Evolutionary conservation across 2,329 filamentous ascomycete species (phyloP).

Genomic region (Phoma sp.): DNA sequence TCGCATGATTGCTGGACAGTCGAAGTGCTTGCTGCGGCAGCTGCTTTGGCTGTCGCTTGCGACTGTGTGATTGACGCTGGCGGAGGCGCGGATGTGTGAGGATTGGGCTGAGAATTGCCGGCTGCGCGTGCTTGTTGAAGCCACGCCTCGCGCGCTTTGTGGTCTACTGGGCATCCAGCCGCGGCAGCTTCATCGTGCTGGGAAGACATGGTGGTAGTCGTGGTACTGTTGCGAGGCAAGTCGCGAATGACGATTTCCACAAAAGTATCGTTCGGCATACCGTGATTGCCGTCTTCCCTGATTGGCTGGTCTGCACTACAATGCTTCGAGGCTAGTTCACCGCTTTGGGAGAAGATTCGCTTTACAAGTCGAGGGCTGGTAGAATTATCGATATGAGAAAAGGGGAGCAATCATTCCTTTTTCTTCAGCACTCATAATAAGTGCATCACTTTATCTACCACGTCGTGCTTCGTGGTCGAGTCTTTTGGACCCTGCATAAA

Average conservation of each 20-base stretch:
- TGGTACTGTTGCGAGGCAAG: slow-evolving; percentile 10
- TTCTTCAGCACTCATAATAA: neutral
- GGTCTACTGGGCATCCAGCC: slow-evolving; percentile 80
- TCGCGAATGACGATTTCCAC: slow-evolving; percentile 25
- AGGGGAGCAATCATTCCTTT: neutral
- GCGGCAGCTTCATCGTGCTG: slow-evolving; percentile 39
- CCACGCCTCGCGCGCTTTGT: slow-evolving; percentile 87
- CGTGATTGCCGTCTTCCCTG: slow-evolving; percentile 16
- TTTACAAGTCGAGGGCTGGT: slow-evolving; percentile 11
- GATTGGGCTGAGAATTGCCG: slow-evolving; percentile 30
- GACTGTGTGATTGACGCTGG: slow-evolving; percentile 3
- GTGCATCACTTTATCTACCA: neutral
- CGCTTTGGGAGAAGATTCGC: slow-evolving; percentile 16
- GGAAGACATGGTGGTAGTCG: slow-evolving; percentile 30
- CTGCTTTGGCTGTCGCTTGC: slow-evolving; percentile 19
- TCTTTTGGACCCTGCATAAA: slow-evolving; percentile 37
- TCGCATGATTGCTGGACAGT: slow-evolving; percentile 44
- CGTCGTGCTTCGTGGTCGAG: slow-evolving; percentile 7
- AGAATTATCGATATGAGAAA: slow-evolving; percentile 8
- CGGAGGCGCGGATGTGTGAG: slow-evolving; percentile 22
- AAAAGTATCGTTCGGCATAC: slow-evolving; percentile 30
- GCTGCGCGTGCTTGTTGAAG: slow-evolving; percentile 69
- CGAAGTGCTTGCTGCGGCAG: slow-evolving; percentile 28
- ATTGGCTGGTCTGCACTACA: slow-evolving; percentile 24
- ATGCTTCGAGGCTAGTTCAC: slow-evolving; percentile 17